Evolutionary conservation across 176 grass and related monocot species (phyloP).

Genomic region (Phoenix roebelenii): DNA sequence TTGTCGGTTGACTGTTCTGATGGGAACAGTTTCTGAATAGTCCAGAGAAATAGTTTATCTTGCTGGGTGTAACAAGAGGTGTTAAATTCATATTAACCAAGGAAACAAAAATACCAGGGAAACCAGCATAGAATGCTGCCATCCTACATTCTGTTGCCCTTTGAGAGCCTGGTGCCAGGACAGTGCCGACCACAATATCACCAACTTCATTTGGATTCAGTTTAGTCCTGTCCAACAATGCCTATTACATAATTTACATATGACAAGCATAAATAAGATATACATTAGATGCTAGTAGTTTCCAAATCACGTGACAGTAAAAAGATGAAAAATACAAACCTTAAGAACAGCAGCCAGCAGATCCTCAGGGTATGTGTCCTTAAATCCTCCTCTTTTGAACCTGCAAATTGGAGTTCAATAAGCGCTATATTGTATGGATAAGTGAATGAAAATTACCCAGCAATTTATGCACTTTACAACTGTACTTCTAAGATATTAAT

Average conservation of each 20-base stretch:
- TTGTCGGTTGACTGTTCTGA: slow-evolving; percentile 92
- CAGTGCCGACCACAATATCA: slow-evolving; percentile 83
- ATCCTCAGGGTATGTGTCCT: slow-evolving; percentile 93
- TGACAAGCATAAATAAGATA: not conserved
- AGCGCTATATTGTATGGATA: slow-evolving; percentile 33
- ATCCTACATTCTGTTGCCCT: slow-evolving; percentile 87
- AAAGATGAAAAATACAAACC: slow-evolving; percentile 19
- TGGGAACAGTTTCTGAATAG: slow-evolving; percentile 65
- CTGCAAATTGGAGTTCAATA: slow-evolving; percentile 96
- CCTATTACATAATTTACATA: slow-evolving; percentile 20
- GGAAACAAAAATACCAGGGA: slow-evolving; percentile 51
- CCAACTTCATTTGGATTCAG: slow-evolving; percentile 71
- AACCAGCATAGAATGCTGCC: slow-evolving; percentile 86
- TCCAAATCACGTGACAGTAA: not conserved
- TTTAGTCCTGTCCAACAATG: slow-evolving; percentile 70
- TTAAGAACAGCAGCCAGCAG: slow-evolving; percentile 85
- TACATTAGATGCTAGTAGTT: not conserved
- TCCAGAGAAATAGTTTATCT: not conserved
- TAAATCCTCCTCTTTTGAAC: slow-evolving; percentile 80
- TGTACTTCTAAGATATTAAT: too few relatives aligned
- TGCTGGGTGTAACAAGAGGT: not conserved
- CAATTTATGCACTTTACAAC: too few relatives aligned
- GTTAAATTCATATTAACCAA: not conserved
- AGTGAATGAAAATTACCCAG: not conserved
- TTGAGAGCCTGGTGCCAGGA: slow-evolving; percentile 71